phyloP scores from a whole-genome alignment of 225 moss, liverwort and hornwort genomes.

The Anthoceros angustus region DNA sequence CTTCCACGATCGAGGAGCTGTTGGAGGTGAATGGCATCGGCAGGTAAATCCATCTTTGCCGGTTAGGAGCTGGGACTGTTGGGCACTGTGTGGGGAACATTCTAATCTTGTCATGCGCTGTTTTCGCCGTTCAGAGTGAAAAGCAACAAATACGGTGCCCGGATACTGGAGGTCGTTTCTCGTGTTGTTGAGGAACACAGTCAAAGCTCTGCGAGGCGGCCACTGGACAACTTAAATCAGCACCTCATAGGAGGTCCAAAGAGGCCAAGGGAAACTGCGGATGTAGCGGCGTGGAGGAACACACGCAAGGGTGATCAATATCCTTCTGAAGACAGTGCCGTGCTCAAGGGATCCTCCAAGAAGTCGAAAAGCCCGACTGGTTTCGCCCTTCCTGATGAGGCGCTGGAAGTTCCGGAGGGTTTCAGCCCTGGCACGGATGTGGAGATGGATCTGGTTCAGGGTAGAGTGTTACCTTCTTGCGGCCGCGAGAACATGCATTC shows the following conservation, averaged over 20 bases:
- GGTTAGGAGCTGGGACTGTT: neutral
- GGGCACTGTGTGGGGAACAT: neutral
- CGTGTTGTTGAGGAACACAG: slow-evolving; percentile 43
- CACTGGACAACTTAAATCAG: slow-evolving; percentile 14
- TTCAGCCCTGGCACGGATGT: too few relatives aligned
- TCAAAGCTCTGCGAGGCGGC: slow-evolving; percentile 17
- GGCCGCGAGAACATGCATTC: too few relatives aligned
- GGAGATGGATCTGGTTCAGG: too few relatives aligned
- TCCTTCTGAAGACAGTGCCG: too few relatives aligned
- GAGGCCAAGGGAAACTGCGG: slow-evolving; percentile 38
- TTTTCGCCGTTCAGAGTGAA: slow-evolving; percentile 32
- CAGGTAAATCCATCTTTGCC: slow-evolving; percentile 37
- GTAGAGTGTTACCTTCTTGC: too few relatives aligned
- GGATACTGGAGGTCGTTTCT: slow-evolving; percentile 64
- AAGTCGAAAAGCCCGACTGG: too few relatives aligned
- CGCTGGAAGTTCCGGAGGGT: too few relatives aligned
- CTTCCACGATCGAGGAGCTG: slow-evolving; percentile 73
- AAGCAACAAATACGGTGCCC: slow-evolving; percentile 73
- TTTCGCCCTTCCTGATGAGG: too few relatives aligned
- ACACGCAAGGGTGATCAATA: slow-evolving; percentile 15
- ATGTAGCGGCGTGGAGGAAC: slow-evolving; percentile 38
- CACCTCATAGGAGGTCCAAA: slow-evolving; percentile 29
- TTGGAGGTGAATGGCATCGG: slow-evolving; percentile 75
- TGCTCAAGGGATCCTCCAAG: too few relatives aligned
- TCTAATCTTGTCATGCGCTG: neutral